A percentile compares a stretch with the other conserved stretches of the same genome.
These are phyloP conservation scores for Chaetothyriales sp. DNA, from an alignment of 2,329 filamentous ascomycete genomes.

Conservation along the genomic window DNA sequence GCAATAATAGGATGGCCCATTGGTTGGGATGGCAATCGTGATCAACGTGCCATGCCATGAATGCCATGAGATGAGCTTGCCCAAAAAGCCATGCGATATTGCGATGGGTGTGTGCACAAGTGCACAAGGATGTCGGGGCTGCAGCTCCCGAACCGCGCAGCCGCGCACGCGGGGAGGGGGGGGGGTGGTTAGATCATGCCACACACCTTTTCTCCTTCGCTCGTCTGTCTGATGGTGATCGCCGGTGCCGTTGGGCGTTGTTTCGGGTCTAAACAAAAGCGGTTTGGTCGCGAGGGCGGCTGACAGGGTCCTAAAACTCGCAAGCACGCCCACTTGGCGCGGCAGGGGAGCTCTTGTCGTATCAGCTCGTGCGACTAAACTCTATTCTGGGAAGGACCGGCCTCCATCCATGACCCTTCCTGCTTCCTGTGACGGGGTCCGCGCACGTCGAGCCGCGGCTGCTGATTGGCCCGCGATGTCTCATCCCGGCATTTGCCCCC, in stretches of 20 bases:
- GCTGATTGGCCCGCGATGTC: background rate
- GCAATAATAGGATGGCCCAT: background rate
- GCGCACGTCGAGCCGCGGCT: background rate
- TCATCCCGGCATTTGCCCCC: background rate
- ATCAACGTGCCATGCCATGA: background rate
- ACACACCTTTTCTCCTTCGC: background rate
- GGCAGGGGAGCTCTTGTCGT: background rate
- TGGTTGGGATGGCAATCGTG: background rate
- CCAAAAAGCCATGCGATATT: background rate
- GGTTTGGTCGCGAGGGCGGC: background rate
- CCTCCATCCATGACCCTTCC: background rate
- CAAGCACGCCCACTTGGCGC: background rate
- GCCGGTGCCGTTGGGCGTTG: constrained; percentile 17
- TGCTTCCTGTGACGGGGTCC: constrained; percentile 1
- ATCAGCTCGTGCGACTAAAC: constrained; percentile 1
- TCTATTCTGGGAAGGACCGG: background rate
- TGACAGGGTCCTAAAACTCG: background rate
- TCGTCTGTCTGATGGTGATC: constrained; percentile 4
- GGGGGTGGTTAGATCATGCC: background rate
- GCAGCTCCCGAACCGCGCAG: background rate
- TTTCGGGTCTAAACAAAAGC: constrained; percentile 9
- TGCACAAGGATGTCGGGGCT: background rate
- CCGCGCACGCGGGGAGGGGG: too few relatives aligned
- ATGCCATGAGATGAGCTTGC: too few relatives aligned
- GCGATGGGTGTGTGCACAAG: background rate